Conservation (phyloP, 2,329 filamentous ascomycete species). For the Fusarium odoratissimum region DNA sequence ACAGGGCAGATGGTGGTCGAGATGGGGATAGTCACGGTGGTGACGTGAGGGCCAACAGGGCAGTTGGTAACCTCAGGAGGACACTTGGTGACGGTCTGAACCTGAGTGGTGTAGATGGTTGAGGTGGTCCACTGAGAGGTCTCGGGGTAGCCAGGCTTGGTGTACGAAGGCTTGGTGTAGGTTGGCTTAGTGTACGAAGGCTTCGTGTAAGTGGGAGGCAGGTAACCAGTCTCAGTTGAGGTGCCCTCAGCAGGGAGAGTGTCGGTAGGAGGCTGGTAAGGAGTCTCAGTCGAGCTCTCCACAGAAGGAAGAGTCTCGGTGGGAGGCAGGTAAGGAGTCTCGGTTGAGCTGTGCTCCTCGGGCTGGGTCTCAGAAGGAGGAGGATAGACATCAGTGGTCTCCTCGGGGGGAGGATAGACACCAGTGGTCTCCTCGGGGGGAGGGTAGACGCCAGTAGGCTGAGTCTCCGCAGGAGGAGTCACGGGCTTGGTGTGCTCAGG, state of each 20-base stretch:
- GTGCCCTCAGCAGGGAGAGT: not conserved
- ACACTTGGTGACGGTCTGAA: constrained; percentile 27
- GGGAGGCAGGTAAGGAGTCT: not conserved
- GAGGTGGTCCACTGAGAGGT: constrained; percentile 31
- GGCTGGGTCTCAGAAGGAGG: not conserved
- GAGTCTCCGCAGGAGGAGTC: no score
- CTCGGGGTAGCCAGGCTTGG: constrained; percentile 3
- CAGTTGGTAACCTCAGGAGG: constrained; percentile 21
- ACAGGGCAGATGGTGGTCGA: not conserved
- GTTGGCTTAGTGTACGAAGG: constrained; percentile 11
- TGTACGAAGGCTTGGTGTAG: constrained; percentile 14
- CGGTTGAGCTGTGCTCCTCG: not conserved
- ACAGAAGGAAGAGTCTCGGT: not conserved
- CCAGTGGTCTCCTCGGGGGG: not conserved
- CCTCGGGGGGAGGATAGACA: not conserved
- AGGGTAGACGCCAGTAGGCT: not conserved
- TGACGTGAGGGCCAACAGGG: not conserved
- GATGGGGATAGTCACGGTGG: not conserved
- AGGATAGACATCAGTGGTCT: not conserved
- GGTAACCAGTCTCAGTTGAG: not conserved
- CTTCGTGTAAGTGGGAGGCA: not conserved
- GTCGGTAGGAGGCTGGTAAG: not conserved
- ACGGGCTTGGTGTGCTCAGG: not conserved
- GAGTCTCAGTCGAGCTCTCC: not conserved
- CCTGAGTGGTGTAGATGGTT: constrained; percentile 34